Base-by-base conservation (phyloP, 129 eudicot genomes). In the Pulicaria dysenterica region DNA sequence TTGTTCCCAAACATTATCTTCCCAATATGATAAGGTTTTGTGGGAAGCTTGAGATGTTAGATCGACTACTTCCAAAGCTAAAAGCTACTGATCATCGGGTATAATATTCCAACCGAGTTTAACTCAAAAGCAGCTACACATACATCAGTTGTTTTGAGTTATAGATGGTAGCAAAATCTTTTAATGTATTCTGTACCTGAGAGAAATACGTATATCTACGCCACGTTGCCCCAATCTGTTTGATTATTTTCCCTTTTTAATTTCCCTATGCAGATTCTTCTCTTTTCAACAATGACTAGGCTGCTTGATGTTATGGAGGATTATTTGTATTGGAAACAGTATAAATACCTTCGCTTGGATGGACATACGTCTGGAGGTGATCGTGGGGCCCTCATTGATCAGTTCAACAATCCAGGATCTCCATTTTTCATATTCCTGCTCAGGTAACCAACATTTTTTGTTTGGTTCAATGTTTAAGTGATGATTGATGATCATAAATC, bases 221-320 rank as follows among this genome's bases (percentile, higher is more conserved):
- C 9, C 7, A 55, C 37, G 9, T 8, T 24, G 8, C 19, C 55
- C 3, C 41, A 65, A 3, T 65, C 43, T 19, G 13, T 48, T 63
- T 37, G 14, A 43, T 31, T 66, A 66, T 47, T 50, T 14, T 5
- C 11, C 49, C n/a, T 68, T 45, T 24, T 13, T 34, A 45, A 39
- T 4, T 40, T 38, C 8, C 47, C 66, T 6, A 11, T 67, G 81
- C 87, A 95, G 99, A 92, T 95, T 80, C 97, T 95, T 75, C 88
- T 95, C 31, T 95, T 95, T 77, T 95, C 97, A 64, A 95, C 99
- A 59, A 95, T 95, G 99, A 95, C 99, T 58, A 88, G 99, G 83
- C 86, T 95, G 53, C 99, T 95, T 81, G 99, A 95, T 88, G 96
- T 95, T 16, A 91, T 95, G 99, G 99, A 95, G 89, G 99, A 95